phyloP scores from a whole-genome alignment of 768 basidiomycete species.

The Pleurotus tuoliensis region DNA sequence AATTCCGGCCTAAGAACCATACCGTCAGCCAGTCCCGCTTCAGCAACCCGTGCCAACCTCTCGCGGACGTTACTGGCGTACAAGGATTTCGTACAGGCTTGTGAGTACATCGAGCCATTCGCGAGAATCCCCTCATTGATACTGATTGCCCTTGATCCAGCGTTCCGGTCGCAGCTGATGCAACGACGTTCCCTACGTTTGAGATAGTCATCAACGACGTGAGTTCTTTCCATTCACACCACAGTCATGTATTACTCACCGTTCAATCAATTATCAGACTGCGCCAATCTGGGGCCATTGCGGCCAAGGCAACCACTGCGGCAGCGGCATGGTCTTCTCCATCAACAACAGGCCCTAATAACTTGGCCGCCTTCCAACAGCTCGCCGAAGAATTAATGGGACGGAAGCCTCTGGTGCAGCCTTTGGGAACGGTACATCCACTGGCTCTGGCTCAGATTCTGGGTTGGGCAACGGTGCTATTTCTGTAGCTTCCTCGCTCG shows the following conservation, averaged over 20 bases:
- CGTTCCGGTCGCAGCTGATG: slow-evolving; percentile 31
- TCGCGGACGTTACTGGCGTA: slow-evolving; percentile 9
- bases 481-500: too few species aligned
- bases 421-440: too few species aligned
- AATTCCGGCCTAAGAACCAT: slow-evolving; percentile 23
- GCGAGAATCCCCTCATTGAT: too few species aligned
- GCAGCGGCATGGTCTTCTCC: slow-evolving; percentile 57
- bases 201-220: too few species aligned
- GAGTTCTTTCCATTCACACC: slow-evolving; percentile 10
- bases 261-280: slow-evolving; percentile 26
- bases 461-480: too few species aligned
- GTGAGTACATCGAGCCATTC: slow-evolving; percentile 9
- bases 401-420: too few species aligned
- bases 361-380: slow-evolving; percentile 48
- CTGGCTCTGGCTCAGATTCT: too few species aligned
- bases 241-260: neutral
- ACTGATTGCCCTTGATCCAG: too few species aligned
- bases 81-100: slow-evolving; percentile 26
- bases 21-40: slow-evolving; percentile 29
- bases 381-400: too few species aligned
- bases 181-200: too few species aligned
- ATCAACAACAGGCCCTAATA: slow-evolving; percentile 46
- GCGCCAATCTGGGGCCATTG: slow-evolving; percentile 56
- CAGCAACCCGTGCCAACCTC: slow-evolving; percentile 20
- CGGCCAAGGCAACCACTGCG: slow-evolving; percentile 47